Evolutionary conservation across 1,284 basidiomycete genomes (phyloP).

Genomic region (Irpex rosettiformis): DNA sequence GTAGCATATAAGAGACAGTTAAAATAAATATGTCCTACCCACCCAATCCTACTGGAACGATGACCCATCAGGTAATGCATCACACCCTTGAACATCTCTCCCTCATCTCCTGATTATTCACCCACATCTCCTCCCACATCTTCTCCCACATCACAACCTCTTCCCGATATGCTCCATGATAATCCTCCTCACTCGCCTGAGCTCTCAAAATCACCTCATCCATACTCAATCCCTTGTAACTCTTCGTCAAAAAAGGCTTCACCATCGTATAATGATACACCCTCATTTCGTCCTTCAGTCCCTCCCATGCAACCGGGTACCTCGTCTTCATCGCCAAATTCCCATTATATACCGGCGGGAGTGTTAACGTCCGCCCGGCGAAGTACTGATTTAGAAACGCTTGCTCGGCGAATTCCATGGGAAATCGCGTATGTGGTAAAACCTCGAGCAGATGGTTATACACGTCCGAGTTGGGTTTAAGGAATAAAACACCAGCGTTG

Average conservation of each 20-base stretch:
- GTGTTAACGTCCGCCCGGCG: conserved; percentile 32
- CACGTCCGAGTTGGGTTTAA: conserved; percentile 31
- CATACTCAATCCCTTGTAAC: background rate
- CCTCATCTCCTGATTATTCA: background rate
- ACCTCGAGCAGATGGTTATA: conserved; percentile 33
- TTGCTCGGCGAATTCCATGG: conserved; percentile 38
- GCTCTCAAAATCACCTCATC: background rate
- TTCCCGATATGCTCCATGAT: background rate
- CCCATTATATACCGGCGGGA: conserved; percentile 45
- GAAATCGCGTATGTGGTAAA: conserved; percentile 33
- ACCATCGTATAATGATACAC: conserved; percentile 40
- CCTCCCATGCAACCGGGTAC: conserved; percentile 31
- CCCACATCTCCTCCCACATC: background rate
- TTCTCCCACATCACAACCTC: background rate
- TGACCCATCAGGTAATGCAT: too few species aligned
- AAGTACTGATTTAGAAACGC: conserved; percentile 45
- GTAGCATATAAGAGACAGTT: too few species aligned
- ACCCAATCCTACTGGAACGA: too few species aligned
- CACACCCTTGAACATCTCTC: too few species aligned
- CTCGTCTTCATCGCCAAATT: conserved; percentile 41
- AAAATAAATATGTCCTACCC: too few species aligned
- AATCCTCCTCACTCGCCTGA: background rate
- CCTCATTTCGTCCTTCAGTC: conserved; percentile 30
- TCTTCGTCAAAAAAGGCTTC: background rate
- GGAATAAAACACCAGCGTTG: conserved; percentile 41